These are phyloP conservation scores for Penicillium psychrosexuale DNA, from an alignment of 2,329 filamentous ascomycete species.

Conservation along the genomic window DNA sequence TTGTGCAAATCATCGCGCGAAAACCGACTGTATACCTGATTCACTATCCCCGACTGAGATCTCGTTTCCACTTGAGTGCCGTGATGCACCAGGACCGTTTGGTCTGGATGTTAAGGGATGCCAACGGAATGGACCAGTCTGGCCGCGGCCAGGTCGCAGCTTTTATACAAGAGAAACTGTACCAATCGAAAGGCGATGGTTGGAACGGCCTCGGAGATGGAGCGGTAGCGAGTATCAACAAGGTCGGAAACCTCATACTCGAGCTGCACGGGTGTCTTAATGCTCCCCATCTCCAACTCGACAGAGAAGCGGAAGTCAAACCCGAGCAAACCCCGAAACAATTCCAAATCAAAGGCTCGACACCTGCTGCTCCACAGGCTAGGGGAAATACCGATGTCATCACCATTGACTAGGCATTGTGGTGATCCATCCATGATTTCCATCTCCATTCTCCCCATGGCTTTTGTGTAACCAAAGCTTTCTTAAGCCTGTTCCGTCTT, in stretches of 20 bases:
- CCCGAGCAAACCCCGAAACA: slow-evolving; percentile 1
- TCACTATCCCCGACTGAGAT: slow-evolving; percentile 34
- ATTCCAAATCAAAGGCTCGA: background rate
- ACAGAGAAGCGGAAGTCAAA: slow-evolving; percentile 9
- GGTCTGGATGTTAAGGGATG: slow-evolving; percentile 39
- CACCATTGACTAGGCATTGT: slow-evolving; percentile 34
- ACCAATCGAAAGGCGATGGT: slow-evolving; percentile 36
- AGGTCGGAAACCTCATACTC: slow-evolving; percentile 33
- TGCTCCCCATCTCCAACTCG: slow-evolving; percentile 14
- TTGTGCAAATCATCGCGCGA: slow-evolving; percentile 36
- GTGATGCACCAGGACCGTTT: slow-evolving; percentile 26
- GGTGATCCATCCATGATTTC: background rate
- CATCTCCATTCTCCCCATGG: background rate
- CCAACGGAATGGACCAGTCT: slow-evolving; percentile 15
- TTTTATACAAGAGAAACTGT: slow-evolving; percentile 33
- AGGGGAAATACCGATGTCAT: slow-evolving; percentile 32
- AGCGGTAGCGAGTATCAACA: slow-evolving; percentile 33
- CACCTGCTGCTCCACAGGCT: slow-evolving; percentile 4
- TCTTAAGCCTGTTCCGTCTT: background rate
- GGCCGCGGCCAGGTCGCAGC: slow-evolving; percentile 21
- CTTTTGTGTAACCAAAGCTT: background rate
- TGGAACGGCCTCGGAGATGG: slow-evolving; percentile 43
- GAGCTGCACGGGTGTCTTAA: slow-evolving; percentile 33
- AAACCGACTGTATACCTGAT: slow-evolving; percentile 37
- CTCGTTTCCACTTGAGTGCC: slow-evolving; percentile 33